These are phyloP conservation scores for Pistacia vera DNA, from an alignment of 345 rosid genomes.

Conservation along the genomic window DNA sequence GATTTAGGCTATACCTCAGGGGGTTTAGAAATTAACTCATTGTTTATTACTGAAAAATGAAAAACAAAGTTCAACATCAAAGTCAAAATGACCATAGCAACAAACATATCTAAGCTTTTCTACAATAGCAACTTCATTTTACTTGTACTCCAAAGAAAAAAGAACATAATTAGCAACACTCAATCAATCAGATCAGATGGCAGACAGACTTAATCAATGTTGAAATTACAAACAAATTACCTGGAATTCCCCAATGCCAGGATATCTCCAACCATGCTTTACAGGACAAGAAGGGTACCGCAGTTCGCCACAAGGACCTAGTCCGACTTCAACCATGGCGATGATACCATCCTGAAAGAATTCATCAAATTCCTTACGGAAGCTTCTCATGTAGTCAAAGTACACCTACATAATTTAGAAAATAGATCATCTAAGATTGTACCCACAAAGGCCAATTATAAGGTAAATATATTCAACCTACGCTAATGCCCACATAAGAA, in stretches of 20 bases:
- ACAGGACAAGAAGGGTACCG: conserved; percentile 93
- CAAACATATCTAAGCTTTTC: neutral
- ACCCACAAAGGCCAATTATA: neutral
- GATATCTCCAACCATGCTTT: conserved; percentile 98
- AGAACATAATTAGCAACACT: neutral
- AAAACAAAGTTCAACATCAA: neutral
- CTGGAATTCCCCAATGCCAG: conserved; percentile 99
- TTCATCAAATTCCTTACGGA: conserved; percentile 81
- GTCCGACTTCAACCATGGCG: conserved; percentile 86
- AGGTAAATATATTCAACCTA: conserved; percentile 4
- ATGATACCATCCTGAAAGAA: conserved; percentile 68
- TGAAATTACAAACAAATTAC: conserved; percentile 38
- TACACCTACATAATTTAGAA: conserved; percentile 66
- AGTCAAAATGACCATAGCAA: neutral
- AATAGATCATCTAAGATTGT: conserved; percentile 3
- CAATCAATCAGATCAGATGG: conserved; percentile 1
- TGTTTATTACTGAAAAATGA: neutral
- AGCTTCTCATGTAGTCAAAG: conserved; percentile 98
- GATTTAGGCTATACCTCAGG: no score
- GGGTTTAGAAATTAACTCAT: neutral
- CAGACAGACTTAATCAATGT: conserved; percentile 2
- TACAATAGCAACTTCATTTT: neutral
- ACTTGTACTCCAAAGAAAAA: neutral
- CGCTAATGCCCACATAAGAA: conserved; percentile 2
- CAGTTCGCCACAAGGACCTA: conserved; percentile 97